Base-by-base conservation (phyloP, 306 rosid species). In the Sesbania bispinosa region DNA sequence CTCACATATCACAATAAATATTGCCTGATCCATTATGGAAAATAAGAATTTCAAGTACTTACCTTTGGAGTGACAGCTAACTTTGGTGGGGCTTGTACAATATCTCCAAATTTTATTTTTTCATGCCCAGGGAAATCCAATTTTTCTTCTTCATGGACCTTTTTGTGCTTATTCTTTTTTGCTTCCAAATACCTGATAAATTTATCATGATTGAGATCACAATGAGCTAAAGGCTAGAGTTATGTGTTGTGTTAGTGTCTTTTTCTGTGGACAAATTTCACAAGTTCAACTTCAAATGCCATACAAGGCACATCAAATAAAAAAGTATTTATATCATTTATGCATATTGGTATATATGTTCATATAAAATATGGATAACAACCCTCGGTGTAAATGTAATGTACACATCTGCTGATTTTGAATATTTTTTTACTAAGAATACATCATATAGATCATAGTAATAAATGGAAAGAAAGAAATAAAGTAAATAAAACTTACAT, bases 51-150 rank as follows among this genome's bases (percentile, higher is more conserved):
- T 52, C 16, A 75, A 24, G 20, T 66, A 29, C 65, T 72, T 85
- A 90, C 98, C 96, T 81, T 94, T 2, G 95, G 90, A 77, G 59
- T 74, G 20, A 67, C 58, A 47, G 79, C 67, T 60, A 94, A 75
- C 85, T 94, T 94, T 10, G 92, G 95, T 45, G 98, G 98, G 54
- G 95, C 98, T 83, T 84, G 82, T 64, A 90, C 98, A 35, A 90
- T 86, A 67, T 94, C 98, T 59, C 98, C 98, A 77, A 90, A 94
- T 80, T 80, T 76, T 45, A 94, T 80, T 64, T 89, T 70, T 73
- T 94, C 98, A 0, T 47, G 89, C 53, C 85, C 87, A 3, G 95
- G 98, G 53, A 94, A 94, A 58, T 77, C 90, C 60, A 66, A 16
- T 10, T 47, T 58, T 13, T 76, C 90, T 30, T 81, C 94, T 21